Base-by-base conservation (phyloP, 2,329 filamentous ascomycete genomes). In the Rhynchosporium secalis region DNA sequence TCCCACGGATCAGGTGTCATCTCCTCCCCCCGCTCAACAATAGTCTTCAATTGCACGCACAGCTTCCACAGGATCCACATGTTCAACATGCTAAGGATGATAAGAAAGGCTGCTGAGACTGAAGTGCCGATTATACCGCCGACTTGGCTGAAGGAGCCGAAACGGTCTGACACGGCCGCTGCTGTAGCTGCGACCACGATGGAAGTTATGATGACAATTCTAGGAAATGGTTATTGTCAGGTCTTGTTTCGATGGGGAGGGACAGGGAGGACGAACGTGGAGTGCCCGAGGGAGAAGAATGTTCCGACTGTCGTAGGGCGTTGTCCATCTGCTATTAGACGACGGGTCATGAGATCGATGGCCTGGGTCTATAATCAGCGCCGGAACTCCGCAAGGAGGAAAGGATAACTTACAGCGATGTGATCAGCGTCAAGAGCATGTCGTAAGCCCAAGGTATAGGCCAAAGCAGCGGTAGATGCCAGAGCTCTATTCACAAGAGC, bases 401-500 rank as follows among this genome's bases (percentile, higher is more conserved):
- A 47, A n/a, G 1, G 2, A 15, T 13, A 9, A 41, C 52, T 56
- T 9, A 57, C 94, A 70, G 63, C 70, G 67, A 91, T 91, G 73
- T 98, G 95, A 76, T 98, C 94, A n/a, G 94, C 95, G 72, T 98
- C 95, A 49, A 98, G 85, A n/a, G 94, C 94, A 79, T 98, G 94
- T 47, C 94, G 89, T 12, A 98, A 83, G 2, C 94, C 94, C 10
- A 98, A 83, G 0, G 91, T 91, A 75, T 96, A 98, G 31, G 93
- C 88, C 0, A 98, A 83, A 1, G 93, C 86, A 1, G 92, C 91
- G 2, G 92, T 88, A 1, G 90, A 90, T 56, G 93, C 85, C 65
- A 97, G 10, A 28, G 29, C 10, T 28, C 55, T 57, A 10, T 46
- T 6, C 1, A 8, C n/a, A 15, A 2, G 3, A 26, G 36, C 1